A percentile compares a stretch with the other conserved stretches of the same genome.
Conservation (phyloP, 2,329 filamentous ascomycete species). For the Chaetoscypha palmicola region DNA sequence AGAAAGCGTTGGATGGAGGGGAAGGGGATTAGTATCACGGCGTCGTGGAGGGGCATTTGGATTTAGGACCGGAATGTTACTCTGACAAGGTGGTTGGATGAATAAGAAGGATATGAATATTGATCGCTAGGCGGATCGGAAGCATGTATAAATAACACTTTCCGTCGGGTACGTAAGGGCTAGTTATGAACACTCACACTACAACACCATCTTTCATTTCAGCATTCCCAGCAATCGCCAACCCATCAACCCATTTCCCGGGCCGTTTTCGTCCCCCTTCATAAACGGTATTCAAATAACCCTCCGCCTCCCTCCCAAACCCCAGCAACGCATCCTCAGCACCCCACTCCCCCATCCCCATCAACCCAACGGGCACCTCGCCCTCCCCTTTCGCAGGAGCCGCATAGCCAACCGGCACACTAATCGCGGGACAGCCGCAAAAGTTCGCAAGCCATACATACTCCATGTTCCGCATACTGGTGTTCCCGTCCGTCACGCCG, state of each 20-base stretch:
- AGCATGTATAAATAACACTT: too few relatives aligned
- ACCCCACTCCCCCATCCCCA: conserved; percentile 62
- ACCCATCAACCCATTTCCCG: conserved; percentile 51
- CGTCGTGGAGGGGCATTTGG: too few relatives aligned
- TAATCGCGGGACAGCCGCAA: conserved; percentile 68
- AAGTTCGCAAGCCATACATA: conserved; percentile 84
- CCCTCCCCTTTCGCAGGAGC: conserved; percentile 34
- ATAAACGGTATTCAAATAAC: conserved; percentile 43
- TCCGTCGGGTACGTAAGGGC: too few relatives aligned
- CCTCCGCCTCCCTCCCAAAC: conserved; percentile 53
- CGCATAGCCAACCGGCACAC: conserved; percentile 67
- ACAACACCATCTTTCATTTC: too few relatives aligned
- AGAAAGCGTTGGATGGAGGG: too few relatives aligned
- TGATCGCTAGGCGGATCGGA: too few relatives aligned
- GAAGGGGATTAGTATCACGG: too few relatives aligned
- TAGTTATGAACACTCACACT: too few relatives aligned
- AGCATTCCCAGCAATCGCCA: conserved; percentile 36
- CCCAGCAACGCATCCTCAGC: conserved; percentile 54
- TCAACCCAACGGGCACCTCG: conserved; percentile 51
- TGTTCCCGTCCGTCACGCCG: conserved; percentile 69
- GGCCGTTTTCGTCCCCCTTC: conserved; percentile 45
- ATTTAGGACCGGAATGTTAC: too few relatives aligned
- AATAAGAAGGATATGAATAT: too few relatives aligned
- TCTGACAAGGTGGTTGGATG: too few relatives aligned
- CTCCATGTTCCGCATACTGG: conserved; percentile 70